Conservation (phyloP, 2,329 filamentous ascomycete genomes). For the Geosmithia morbida region DNA sequence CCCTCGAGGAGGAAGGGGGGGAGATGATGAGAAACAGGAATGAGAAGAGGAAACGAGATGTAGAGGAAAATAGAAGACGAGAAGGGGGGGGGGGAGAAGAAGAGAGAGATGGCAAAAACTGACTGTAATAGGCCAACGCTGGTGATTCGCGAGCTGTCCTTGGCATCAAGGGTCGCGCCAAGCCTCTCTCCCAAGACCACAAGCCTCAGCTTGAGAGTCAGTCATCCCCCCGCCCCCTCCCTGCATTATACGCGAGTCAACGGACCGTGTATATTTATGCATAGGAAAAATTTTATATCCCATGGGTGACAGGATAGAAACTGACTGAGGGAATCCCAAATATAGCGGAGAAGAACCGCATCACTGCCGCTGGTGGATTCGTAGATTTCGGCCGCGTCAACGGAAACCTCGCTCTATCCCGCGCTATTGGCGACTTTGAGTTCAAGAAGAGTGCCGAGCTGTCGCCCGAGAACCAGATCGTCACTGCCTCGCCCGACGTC, state of each 20-base stretch:
- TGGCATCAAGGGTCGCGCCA: slow-evolving; percentile 92
- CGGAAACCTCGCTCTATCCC: slow-evolving; percentile 89
- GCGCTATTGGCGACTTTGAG: slow-evolving; percentile 97
- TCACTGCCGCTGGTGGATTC: slow-evolving; percentile 89
- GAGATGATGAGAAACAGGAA: no score
- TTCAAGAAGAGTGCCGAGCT: slow-evolving; percentile 99
- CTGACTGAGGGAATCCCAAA: neutral
- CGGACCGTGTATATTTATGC: no score
- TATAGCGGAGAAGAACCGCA: slow-evolving; percentile 84
- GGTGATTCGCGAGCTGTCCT: slow-evolving; percentile 92
- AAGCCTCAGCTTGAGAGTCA: slow-evolving; percentile 96
- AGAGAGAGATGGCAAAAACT: neutral
- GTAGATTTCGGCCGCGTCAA: slow-evolving; percentile 98
- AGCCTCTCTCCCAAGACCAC: slow-evolving; percentile 97
- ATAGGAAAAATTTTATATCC: no score
- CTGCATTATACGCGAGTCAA: neutral
- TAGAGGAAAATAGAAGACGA: no score
- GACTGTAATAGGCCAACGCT: slow-evolving; percentile 68
- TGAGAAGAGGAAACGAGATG: no score
- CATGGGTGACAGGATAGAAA: neutral
- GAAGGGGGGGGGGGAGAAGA: neutral
- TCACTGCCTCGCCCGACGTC: slow-evolving; percentile 92
- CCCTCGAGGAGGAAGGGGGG: neutral
- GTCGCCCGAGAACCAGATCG: slow-evolving; percentile 95
- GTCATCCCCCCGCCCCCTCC: slow-evolving; percentile 9